Evolutionary conservation across 2,329 filamentous ascomycete species (phyloP).

Genomic region (Cercospora beticola): DNA sequence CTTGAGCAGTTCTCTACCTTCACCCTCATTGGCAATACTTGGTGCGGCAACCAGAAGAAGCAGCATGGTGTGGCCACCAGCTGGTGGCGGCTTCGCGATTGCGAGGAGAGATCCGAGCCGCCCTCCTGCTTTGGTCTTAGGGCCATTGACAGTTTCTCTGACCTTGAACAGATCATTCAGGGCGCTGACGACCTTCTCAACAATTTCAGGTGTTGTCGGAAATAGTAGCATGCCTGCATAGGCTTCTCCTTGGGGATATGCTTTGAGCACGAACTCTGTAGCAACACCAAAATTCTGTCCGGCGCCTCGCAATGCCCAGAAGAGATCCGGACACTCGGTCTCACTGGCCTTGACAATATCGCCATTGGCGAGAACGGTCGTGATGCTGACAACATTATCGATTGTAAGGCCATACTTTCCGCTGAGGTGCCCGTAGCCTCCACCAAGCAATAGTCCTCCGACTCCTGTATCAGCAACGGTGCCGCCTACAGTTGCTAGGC

Average conservation of each 20-base stretch:
- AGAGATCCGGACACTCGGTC: conserved; percentile 49
- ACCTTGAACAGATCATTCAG: conserved; percentile 30
- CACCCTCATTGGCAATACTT: conserved; percentile 21
- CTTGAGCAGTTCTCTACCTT: conserved; percentile 26
- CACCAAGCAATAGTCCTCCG: conserved; percentile 56
- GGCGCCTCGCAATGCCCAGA: conserved; percentile 50
- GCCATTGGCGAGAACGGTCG: conserved; percentile 45
- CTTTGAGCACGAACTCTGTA: conserved; percentile 46
- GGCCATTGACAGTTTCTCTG: conserved; percentile 15
- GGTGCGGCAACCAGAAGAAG: conserved; percentile 23
- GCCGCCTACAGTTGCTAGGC: conserved; percentile 60
- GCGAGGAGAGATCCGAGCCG: conserved; percentile 22
- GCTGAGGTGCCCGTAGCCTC: conserved; percentile 46
- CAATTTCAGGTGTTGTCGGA: conserved; percentile 35
- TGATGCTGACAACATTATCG: conserved; percentile 48
- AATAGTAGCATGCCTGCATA: conserved; percentile 39
- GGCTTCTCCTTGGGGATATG: conserved; percentile 35
- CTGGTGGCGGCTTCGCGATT: conserved; percentile 28
- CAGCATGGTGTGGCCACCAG: conserved; percentile 28
- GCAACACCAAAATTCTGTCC: conserved; percentile 50
- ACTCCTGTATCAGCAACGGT: conserved; percentile 64
- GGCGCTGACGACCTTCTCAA: conserved; percentile 23
- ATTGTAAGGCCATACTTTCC: conserved; percentile 56
- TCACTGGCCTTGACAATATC: conserved; percentile 42
- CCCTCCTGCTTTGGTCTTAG: conserved; percentile 24